Evolutionary conservation across 257 asterid species (phyloP), one percentile per base, ranked within the genome.

Genomic region (Nyctanthes arbortristis): DNA sequence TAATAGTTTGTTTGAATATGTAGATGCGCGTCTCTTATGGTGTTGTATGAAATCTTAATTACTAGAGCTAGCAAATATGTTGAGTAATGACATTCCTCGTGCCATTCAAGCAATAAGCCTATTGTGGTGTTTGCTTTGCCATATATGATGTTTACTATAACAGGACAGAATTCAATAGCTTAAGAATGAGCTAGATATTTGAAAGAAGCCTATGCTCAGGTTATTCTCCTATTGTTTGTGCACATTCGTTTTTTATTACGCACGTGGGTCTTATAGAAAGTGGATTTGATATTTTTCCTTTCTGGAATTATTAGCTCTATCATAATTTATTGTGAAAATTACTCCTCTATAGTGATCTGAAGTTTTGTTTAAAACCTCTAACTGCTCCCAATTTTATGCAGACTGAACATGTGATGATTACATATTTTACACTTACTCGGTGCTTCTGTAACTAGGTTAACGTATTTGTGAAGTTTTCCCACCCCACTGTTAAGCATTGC

Each of bases 21-120:
- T 29, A 20, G 63, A 56, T 39, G 63, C 33, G 6, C 64, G 16
- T 33, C 47, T 33, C 32, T 10, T 10, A 34, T 5, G n/a, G 66
- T 34, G 34, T 63, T 49, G 4, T 56, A 24, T 65, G 22, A 34
- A 24, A 25, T 65, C 22, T 37, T 74, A 36, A 66, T 49, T 30
- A 47, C 32, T 27, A 55, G 36, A 45, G 29, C 31, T 16, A 16
- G 28, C 7, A 28, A 31, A 10, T 30, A 52, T 10, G 27, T 52
- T 52, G 43, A 4, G 39, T 40, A 56, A 7, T 43, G 20, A 40
- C n/a, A n/a, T 47, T 35, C 67, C 39, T 61, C 20, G 6, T 67
- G 67, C 37, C 61, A 36, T 54, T 54, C 61, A 62, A 33, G 65
- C 40, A 63, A 69, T n/a, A 24, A 40, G 35, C 22, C 59, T 32